Evolutionary conservation across 1,284 basidiomycete species (phyloP).

Genomic region (Bjerkandera adusta): DNA sequence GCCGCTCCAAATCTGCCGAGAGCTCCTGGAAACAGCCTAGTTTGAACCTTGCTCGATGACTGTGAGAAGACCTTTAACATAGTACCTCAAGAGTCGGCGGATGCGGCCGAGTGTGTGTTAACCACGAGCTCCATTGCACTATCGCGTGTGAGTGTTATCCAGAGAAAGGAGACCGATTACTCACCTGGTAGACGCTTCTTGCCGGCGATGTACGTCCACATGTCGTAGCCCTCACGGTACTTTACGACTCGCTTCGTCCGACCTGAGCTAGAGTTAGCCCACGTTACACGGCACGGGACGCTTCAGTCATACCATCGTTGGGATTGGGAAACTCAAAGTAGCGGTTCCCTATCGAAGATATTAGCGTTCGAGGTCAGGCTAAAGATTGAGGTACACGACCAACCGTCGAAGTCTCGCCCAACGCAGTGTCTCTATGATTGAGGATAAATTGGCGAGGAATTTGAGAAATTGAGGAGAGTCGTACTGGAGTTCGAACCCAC

Average conservation of each 20-base stretch:
- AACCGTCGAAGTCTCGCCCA: slow-evolving; percentile 30
- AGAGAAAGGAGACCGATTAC: slow-evolving; percentile 1
- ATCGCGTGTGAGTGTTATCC: neutral
- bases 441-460: neutral
- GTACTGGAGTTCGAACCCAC: neutral
- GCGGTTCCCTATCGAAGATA: slow-evolving; percentile 23
- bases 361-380: neutral
- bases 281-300: slow-evolving; percentile 10
- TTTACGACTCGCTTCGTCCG: slow-evolving; percentile 32
- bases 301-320: slow-evolving; percentile 19
- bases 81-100: slow-evolving; percentile 28
- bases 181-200: slow-evolving; percentile 25
- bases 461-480: too few species aligned
- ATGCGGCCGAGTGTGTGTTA: slow-evolving; percentile 30
- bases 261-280: too few species aligned
- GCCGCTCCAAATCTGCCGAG: slow-evolving; percentile 26
- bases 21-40: slow-evolving; percentile 21
- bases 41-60: neutral
- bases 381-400: neutral
- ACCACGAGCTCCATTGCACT: slow-evolving; percentile 34
- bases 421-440: slow-evolving; percentile 22
- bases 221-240: slow-evolving; percentile 27
- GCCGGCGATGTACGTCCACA: slow-evolving; percentile 28
- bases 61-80: neutral
- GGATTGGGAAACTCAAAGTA: slow-evolving; percentile 30